phyloP scores from a whole-genome alignment of 805 yeast genomes.

The Spathaspora arborariae region DNA sequence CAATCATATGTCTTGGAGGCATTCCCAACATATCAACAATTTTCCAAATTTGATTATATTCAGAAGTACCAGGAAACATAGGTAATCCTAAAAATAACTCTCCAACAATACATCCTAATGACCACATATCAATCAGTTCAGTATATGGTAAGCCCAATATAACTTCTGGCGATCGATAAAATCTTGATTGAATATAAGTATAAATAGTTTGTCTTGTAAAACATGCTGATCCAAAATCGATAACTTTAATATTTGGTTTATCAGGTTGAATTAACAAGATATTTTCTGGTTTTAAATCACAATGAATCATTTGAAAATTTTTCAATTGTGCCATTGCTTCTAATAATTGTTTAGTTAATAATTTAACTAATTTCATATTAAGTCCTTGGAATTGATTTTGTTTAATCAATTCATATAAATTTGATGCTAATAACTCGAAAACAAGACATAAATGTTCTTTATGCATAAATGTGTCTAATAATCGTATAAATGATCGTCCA shows the following conservation, averaged over 20 bases:
- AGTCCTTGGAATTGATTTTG: conserved; percentile 94
- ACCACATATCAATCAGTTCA: conserved; percentile 96
- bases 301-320: conserved; percentile 81
- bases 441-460: conserved; percentile 91
- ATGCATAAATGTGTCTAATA: conserved; percentile 87
- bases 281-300: conserved; percentile 97
- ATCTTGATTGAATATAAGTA: conserved; percentile 89
- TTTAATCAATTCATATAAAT: conserved; percentile 83
- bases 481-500: conserved; percentile 68
- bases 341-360: conserved; percentile 74
- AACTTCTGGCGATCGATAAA: conserved; percentile 93
- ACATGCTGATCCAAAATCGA: conserved; percentile 96
- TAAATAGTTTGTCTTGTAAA: conserved; percentile 85
- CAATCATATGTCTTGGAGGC: conserved; percentile 97
- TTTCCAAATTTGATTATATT: conserved; percentile 82
- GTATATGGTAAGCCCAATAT: conserved; percentile 89
- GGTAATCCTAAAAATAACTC: conserved; percentile 91
- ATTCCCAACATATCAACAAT: conserved; percentile 77
- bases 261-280: conserved; percentile 77
- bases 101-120: conserved; percentile 87
- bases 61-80: conserved; percentile 90
- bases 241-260: conserved; percentile 82
- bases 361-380: conserved; percentile 71
- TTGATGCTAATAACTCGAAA: conserved; percentile 83
- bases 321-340: conserved; percentile 80